phyloP scores from a whole-genome alignment of 2,329 filamentous ascomycete genomes.

The Aspergillus caelatus region DNA sequence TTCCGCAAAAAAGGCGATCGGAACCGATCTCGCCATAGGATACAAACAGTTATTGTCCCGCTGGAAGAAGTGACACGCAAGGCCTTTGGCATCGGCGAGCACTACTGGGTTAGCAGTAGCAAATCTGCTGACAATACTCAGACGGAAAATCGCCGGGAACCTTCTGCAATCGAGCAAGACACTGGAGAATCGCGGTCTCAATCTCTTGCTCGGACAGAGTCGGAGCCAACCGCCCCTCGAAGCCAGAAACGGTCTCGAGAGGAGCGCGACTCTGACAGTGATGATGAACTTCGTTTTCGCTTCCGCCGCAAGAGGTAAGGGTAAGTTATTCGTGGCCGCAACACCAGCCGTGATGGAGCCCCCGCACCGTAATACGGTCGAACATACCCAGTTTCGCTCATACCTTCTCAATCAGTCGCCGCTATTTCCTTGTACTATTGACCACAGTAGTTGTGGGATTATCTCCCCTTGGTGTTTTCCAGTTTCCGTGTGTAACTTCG shows the following conservation, averaged over 20 bases:
- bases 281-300: conserved; percentile 59
- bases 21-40: conserved; percentile 40
- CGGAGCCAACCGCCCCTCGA: conserved; percentile 13
- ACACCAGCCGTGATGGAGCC: background rate
- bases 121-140: conserved; percentile 30
- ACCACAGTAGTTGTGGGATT: background rate
- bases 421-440: background rate
- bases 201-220: conserved; percentile 9
- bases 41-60: conserved; percentile 66
- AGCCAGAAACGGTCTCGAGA: conserved; percentile 40
- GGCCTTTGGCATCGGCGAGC: conserved; percentile 72
- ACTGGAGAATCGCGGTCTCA: conserved; percentile 15
- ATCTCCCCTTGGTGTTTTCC: background rate
- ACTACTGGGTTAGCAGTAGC: conserved; percentile 65
- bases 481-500: background rate
- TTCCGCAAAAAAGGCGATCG: conserved; percentile 57
- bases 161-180: background rate
- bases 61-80: conserved; percentile 73
- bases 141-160: conserved; percentile 24
- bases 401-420: background rate
- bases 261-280: conserved; percentile 56
- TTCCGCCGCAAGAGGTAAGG: conserved; percentile 51
- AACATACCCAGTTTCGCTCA: background rate
- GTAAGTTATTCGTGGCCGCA: background rate
- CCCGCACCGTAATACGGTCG: background rate